phyloP scores from a whole-genome alignment of 1,139 yeast genomes.

The Saccharomyces hybrid region DNA sequence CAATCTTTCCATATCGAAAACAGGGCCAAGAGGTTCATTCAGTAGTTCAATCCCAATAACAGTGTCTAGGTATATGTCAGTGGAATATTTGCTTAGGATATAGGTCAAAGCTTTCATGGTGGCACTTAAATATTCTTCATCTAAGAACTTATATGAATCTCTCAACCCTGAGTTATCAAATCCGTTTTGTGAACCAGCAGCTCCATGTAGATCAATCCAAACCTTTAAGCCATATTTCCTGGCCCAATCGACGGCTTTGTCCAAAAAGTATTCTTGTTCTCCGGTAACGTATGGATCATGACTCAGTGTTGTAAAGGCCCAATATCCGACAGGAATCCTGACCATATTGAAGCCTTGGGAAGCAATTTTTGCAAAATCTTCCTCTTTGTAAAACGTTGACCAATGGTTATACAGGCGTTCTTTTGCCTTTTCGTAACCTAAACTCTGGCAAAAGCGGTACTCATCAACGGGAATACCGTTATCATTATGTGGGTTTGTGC shows the following conservation, averaged over 20 bases:
- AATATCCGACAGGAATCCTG: constrained; percentile 89
- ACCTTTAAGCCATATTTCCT: constrained; percentile 54
- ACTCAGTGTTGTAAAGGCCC: constrained; percentile 72
- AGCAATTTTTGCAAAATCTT: constrained; percentile 58
- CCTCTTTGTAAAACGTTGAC: constrained; percentile 68
- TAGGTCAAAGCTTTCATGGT: constrained; percentile 27
- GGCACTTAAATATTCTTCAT: constrained; percentile 39
- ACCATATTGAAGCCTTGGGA: constrained; percentile 72
- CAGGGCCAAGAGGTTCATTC: constrained; percentile 86
- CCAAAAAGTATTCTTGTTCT: constrained; percentile 67
- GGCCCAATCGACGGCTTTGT: constrained; percentile 73
- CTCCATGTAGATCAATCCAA: constrained; percentile 93
- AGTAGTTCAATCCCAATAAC: constrained; percentile 77
- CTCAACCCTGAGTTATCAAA: constrained; percentile 91
- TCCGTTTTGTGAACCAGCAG: constrained; percentile 94
- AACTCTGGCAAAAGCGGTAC: constrained; percentile 53
- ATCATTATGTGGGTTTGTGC: constrained; percentile 24
- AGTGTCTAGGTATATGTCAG: constrained; percentile 53
- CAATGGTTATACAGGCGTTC: constrained; percentile 59
- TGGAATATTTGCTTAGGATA: constrained; percentile 56
- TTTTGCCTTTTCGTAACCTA: constrained; percentile 56
- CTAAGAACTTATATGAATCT: constrained; percentile 54
- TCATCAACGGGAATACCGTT: constrained; percentile 72
- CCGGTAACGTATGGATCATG: constrained; percentile 87
- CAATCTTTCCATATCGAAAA: constrained; percentile 50